Conservation (phyloP, 1,284 basidiomycete species). For the Testicularia cyperi region DNA sequence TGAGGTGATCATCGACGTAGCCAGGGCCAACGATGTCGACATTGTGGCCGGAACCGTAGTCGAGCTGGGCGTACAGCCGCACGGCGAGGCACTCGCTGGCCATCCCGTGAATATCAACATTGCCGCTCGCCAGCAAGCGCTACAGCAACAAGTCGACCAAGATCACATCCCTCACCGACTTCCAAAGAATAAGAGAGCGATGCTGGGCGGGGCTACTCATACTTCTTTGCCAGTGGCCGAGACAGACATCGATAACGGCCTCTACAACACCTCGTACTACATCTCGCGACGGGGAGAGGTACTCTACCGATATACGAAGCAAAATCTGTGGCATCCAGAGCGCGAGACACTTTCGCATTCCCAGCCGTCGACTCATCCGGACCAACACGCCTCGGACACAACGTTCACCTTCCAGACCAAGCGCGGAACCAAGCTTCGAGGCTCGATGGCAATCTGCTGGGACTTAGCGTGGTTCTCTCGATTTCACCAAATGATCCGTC, state of each 20-base stretch:
- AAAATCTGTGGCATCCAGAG: constrained; percentile 58
- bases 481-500: constrained; percentile 43
- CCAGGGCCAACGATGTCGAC: constrained; percentile 43
- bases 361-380: constrained; percentile 38
- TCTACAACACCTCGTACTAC: constrained; percentile 58
- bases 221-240: no score
- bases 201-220: no score
- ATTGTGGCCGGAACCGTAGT: constrained; percentile 57
- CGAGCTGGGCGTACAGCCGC: constrained; percentile 35
- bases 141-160: background rate
- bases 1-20: constrained; percentile 29
- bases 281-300: constrained; percentile 40
- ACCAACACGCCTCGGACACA: constrained; percentile 20
- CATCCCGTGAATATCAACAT: constrained; percentile 10
- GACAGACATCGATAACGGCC: constrained; percentile 10
- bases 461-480: constrained; percentile 53
- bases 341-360: constrained; percentile 39
- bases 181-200: no score
- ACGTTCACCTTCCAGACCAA: constrained; percentile 50
- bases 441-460: constrained; percentile 56
- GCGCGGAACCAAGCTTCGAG: constrained; percentile 41
- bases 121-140: background rate
- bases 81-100: constrained; percentile 6
- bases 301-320: constrained; percentile 52
- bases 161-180: constrained; percentile 10